Percentiles rank a stretch among this genome's conserved stretches.
Conservation (phyloP, 805 yeast genomes). For the Hanseniaspora lachancei region DNA sequence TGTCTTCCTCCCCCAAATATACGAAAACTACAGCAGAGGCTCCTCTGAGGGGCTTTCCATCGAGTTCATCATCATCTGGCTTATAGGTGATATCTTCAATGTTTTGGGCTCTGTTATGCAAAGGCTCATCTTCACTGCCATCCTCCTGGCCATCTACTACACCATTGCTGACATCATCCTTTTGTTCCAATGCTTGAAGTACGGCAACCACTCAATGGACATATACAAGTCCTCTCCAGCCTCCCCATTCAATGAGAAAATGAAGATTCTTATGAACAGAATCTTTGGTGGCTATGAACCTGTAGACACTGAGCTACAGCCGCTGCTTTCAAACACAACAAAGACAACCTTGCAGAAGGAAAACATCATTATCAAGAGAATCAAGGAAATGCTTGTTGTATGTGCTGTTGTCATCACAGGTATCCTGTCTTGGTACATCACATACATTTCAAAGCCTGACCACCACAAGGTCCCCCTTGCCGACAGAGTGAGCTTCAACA, state of each 20-base stretch:
- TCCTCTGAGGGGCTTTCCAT: slow-evolving; percentile 83
- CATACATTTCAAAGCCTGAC: slow-evolving; percentile 28
- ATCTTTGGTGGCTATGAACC: slow-evolving; percentile 14
- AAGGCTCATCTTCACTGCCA: slow-evolving; percentile 89
- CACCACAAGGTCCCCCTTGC: slow-evolving; percentile 20
- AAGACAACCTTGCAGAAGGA: slow-evolving; percentile 11
- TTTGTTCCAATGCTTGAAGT: slow-evolving; percentile 68
- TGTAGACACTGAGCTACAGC: slow-evolving; percentile 14
- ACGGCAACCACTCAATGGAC: slow-evolving; percentile 48
- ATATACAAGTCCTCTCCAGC: slow-evolving; percentile 76
- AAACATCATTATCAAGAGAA: slow-evolving; percentile 16
- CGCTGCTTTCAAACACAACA: slow-evolving; percentile 20
- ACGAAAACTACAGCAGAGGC: slow-evolving; percentile 75
- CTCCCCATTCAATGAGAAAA: slow-evolving; percentile 45
- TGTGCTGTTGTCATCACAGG: slow-evolving; percentile 62
- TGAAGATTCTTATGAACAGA: slow-evolving; percentile 3
- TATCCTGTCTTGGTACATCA: slow-evolving; percentile 71
- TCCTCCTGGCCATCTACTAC: slow-evolving; percentile 79
- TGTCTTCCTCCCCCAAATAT: slow-evolving; percentile 92
- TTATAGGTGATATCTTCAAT: slow-evolving; percentile 86
- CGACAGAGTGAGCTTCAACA: slow-evolving; percentile 45
- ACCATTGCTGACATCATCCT: slow-evolving; percentile 81
- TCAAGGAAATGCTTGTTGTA: slow-evolving; percentile 40
- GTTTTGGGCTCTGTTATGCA: slow-evolving; percentile 83
- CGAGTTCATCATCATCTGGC: slow-evolving; percentile 78